These are phyloP conservation scores for Leucosporidium yakuticum DNA, from an alignment of 768 basidiomycete species.

Conservation along the genomic window DNA sequence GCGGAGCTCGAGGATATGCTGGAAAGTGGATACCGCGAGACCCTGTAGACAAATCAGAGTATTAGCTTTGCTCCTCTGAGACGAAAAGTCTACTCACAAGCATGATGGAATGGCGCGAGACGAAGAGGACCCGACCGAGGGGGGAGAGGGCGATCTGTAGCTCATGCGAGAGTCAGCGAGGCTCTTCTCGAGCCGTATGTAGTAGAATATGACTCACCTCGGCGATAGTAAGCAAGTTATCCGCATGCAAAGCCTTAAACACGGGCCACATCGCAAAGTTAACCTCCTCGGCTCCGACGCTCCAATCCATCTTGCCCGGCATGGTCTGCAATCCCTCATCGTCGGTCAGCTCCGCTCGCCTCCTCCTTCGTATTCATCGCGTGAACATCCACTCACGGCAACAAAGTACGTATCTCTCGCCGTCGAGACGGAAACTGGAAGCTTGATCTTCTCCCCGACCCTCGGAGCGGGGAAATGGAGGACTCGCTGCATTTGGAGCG, in stretches of 20 bases:
- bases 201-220: conserved; percentile 47
- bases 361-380: no score
- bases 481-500: conserved; percentile 27
- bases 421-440: conserved; percentile 31
- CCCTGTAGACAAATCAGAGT: background rate
- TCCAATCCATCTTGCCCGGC: conserved; percentile 36
- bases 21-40: conserved; percentile 53
- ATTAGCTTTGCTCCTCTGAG: background rate
- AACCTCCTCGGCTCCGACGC: background rate
- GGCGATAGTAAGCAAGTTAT: conserved; percentile 86
- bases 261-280: conserved; percentile 85
- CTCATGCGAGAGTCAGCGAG: no score
- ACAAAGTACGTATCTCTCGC: conserved; percentile 10
- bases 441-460: conserved; percentile 39
- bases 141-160: no score
- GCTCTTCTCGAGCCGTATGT: background rate
- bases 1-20: conserved; percentile 83
- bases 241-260: conserved; percentile 85
- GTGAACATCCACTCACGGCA: conserved; percentile 8
- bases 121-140: conserved; percentile 74
- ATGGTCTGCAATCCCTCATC: conserved; percentile 32
- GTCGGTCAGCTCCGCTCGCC: no score
- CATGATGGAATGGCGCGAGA: conserved; percentile 84
- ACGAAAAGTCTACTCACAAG: conserved; percentile 43
- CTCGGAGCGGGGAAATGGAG: conserved; percentile 41